These are phyloP conservation scores for Torulaspora delbrueckii DNA, from an alignment of 805 yeast species.

Conservation along the genomic window DNA sequence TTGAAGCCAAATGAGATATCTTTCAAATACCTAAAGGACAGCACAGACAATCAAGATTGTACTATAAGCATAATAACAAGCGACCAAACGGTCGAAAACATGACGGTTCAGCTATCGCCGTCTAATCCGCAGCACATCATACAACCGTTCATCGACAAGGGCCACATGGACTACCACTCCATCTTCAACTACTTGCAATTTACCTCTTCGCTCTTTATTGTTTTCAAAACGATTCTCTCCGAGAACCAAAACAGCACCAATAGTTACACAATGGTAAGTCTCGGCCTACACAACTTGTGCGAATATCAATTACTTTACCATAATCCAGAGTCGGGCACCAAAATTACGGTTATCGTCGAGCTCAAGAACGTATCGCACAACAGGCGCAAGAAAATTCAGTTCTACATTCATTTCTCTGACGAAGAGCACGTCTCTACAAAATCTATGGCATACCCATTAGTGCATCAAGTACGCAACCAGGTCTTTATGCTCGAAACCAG, in stretches of 20 bases:
- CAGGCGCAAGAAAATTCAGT: conserved; percentile 24
- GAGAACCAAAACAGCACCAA: conserved; percentile 11
- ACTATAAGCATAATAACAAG: conserved; percentile 29
- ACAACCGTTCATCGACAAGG: conserved; percentile 31
- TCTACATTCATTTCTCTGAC: conserved; percentile 30
- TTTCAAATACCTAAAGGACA: conserved; percentile 32
- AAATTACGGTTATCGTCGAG: conserved; percentile 28
- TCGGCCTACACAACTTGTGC: conserved; percentile 30
- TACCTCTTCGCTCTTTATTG: conserved; percentile 30
- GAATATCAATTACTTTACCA: conserved; percentile 31
- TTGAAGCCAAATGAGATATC: conserved; percentile 34
- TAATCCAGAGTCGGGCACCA: conserved; percentile 26
- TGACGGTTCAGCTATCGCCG: conserved; percentile 29
- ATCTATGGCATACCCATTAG: conserved; percentile 26
- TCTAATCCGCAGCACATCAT: conserved; percentile 34
- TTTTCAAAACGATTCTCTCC: conserved; percentile 18
- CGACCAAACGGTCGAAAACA: conserved; percentile 28
- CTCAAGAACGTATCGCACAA: conserved; percentile 29
- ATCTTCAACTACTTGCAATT: conserved; percentile 35
- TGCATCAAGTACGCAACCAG: conserved; percentile 30
- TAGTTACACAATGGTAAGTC: conserved; percentile 21
- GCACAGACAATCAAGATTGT: conserved; percentile 30
- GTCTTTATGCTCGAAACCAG: conserved; percentile 28
- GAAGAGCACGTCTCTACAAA: conserved; percentile 31
- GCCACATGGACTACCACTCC: conserved; percentile 31